Conservation (phyloP, 139 green algal species). For the Nannochloris sp. region DNA sequence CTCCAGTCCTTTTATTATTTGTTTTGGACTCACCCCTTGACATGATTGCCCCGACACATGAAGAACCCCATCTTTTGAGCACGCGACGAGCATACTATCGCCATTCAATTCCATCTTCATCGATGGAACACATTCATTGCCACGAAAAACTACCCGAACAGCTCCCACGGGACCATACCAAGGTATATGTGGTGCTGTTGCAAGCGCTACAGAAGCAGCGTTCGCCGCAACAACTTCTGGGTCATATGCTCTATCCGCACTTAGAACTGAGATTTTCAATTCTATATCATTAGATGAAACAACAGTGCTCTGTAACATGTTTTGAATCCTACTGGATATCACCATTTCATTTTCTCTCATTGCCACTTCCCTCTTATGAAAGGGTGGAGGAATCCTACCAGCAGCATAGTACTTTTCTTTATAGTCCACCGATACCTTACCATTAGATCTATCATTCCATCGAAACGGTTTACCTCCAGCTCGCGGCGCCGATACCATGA, state of each 20-base stretch:
- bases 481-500: neutral
- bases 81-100: too few relatives aligned
- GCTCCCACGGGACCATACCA: slow-evolving; percentile 60
- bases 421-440: slow-evolving; percentile 61
- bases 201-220: slow-evolving; percentile 58
- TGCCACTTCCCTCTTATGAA: slow-evolving; percentile 43
- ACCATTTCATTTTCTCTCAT: slow-evolving; percentile 56
- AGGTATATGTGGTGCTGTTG: slow-evolving; percentile 44
- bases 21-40: too few relatives aligned
- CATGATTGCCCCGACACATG: too few relatives aligned
- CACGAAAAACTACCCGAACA: slow-evolving; percentile 23
- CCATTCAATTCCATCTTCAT: too few relatives aligned
- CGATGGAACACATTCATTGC: neutral
- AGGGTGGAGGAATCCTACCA: slow-evolving; percentile 54
- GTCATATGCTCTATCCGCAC: slow-evolving; percentile 40
- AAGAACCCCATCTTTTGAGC: too few relatives aligned
- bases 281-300: slow-evolving; percentile 10
- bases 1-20: too few relatives aligned
- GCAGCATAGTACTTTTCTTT: slow-evolving; percentile 48
- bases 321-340: slow-evolving; percentile 38
- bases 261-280: slow-evolving; percentile 30
- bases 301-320: slow-evolving; percentile 68
- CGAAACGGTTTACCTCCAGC: neutral
- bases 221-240: slow-evolving; percentile 65
- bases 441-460: neutral